Evolutionary conservation across 352 stramenopile genomes (phyloP).

Genomic region (Globisporangium alternatum): DNA sequence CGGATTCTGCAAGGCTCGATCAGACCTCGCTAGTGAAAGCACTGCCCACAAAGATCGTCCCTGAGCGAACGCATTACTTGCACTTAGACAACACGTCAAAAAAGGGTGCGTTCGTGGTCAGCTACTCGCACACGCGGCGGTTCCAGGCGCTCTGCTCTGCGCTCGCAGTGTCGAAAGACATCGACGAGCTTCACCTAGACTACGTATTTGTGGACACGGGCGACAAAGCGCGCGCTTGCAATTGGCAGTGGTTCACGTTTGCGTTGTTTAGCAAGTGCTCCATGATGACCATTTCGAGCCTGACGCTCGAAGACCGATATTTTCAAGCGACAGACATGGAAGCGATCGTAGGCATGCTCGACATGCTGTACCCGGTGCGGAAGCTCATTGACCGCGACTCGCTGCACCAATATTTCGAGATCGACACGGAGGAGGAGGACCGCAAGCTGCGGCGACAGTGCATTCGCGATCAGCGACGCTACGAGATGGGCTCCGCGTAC

Average conservation of each 20-base stretch:
- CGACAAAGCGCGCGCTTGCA: background rate
- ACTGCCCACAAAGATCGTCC: background rate
- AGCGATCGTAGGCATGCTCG: background rate
- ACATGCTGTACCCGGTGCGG: background rate
- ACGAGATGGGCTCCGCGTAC: too few species aligned
- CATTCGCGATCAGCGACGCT: too few species aligned
- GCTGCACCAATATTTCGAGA: too few species aligned
- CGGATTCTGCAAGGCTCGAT: background rate
- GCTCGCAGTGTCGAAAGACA: background rate
- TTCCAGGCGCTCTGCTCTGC: constrained; percentile 6
- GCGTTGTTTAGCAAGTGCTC: constrained; percentile 8
- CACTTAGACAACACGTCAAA: too few species aligned
- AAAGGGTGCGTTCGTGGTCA: background rate
- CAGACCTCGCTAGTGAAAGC: background rate
- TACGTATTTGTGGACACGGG: background rate
- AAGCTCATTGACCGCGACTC: background rate
- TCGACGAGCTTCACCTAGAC: background rate
- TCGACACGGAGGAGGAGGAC: background rate
- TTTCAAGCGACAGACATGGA: background rate
- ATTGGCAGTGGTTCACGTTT: constrained; percentile 10
- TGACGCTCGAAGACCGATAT: background rate
- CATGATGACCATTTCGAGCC: constrained; percentile 1
- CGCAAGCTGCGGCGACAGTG: too few species aligned
- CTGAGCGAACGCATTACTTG: background rate
- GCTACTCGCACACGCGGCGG: background rate